Evolutionary conservation across 2,329 filamentous ascomycete species (phyloP), one percentile per base, ranked within the genome.

Genomic region (Diaporthe citriasiana): DNA sequence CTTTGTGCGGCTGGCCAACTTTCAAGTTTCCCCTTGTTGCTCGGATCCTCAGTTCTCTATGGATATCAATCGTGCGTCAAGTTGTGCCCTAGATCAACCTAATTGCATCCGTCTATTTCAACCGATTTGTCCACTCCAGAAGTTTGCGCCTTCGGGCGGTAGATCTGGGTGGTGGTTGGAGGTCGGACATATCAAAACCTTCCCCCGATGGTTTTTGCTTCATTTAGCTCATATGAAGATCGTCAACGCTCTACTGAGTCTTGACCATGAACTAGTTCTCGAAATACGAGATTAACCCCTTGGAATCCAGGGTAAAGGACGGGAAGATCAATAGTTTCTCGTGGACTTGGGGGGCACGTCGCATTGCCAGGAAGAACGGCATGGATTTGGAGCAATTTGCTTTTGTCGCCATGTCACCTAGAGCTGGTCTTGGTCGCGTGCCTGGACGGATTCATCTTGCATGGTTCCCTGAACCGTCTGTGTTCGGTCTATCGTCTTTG

Each of bases 1-100:
- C 91, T 89, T 94, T 87, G 92, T 95, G 93, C 93, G 93, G 93
- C 93, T 87, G 91, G 91, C 91, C 92, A 90, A 88, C 92, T 89
- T 85, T 85, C 82, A 76, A 85, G 88, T 82, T 90, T 90, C 89
- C 90, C 93, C 93, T 91, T 94, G 92, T 95, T 95, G 93, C 93
- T 93, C 92, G 89, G 88, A 87, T 92, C 87, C 86, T 75, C 82
- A 59, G 82, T 78, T 82, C 81, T 79, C 84, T 85, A 91, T 88
- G 87, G 86, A 88, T 86, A 77, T 77, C 77, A 77, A 78, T 85
- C 63, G 63, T 84, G 93, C 92, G 93, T 95, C 93, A 91, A 71
- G 90, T 93, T 90, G 89, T 90, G 92, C 91, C 92, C 89, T 89
- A 95, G 93, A 94, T 82, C 76, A 85, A 93, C 85, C 85, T 93